Conservation (phyloP, 768 basidiomycete species). For the Lentinula guzmanii region DNA sequence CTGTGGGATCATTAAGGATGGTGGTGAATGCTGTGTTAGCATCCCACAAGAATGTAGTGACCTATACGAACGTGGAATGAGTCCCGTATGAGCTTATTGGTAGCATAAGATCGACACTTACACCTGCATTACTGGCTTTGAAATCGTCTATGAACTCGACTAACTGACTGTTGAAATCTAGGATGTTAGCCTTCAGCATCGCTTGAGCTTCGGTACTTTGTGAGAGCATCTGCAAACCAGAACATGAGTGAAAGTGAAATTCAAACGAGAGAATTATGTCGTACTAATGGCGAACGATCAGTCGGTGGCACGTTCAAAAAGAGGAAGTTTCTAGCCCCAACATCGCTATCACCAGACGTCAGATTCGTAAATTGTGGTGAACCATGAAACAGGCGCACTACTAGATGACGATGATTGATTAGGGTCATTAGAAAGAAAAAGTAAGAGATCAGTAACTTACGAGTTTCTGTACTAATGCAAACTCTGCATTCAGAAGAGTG, state of each 20-base stretch:
- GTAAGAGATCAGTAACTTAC: constrained; percentile 23
- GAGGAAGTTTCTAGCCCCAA: constrained; percentile 51
- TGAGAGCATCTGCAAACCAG: constrained; percentile 36
- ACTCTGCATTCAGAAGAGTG: constrained; percentile 41
- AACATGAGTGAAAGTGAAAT: background rate
- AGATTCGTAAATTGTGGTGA: background rate
- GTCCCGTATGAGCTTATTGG: background rate
- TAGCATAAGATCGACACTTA: constrained; percentile 19
- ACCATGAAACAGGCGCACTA: constrained; percentile 19
- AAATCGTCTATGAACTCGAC: constrained; percentile 33
- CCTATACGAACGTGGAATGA: constrained; percentile 20
- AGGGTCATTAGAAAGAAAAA: background rate
- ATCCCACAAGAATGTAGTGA: constrained; percentile 45
- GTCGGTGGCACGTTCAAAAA: constrained; percentile 43
- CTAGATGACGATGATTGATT: constrained; percentile 15
- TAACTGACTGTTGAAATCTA: constrained; percentile 46
- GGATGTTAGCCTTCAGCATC: constrained; percentile 39
- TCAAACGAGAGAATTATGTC: background rate
- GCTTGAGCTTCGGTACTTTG: constrained; percentile 33
- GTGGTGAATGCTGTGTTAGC: constrained; percentile 41
- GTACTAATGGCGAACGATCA: constrained; percentile 35
- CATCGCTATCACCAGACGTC: constrained; percentile 23
- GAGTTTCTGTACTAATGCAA: constrained; percentile 42
- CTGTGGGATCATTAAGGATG: constrained; percentile 39
- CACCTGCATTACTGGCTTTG: constrained; percentile 37